These are phyloP conservation scores for Erodium moschatum DNA, from an alignment of 441 rosid genomes.

Conservation along the genomic window DNA sequence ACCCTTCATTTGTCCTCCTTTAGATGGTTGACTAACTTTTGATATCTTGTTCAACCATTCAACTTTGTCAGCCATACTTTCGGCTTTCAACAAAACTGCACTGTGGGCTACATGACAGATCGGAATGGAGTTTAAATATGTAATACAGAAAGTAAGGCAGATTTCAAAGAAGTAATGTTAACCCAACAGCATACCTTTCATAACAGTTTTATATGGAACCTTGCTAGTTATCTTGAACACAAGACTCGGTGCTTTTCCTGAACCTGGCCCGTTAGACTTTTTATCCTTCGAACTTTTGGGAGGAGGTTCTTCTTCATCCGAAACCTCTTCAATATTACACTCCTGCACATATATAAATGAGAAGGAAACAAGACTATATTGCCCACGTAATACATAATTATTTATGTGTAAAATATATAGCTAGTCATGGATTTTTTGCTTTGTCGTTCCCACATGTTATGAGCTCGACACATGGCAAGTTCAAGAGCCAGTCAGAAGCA, in stretches of 20 bases:
- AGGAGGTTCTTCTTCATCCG: conserved; percentile 53
- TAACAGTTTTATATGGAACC: conserved; percentile 64
- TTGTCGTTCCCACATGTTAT: too few species aligned
- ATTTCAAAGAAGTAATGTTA: not conserved
- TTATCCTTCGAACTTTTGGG: conserved; percentile 84
- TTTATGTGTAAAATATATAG: conserved; percentile 1
- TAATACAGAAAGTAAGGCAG: not conserved
- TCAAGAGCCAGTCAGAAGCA: too few species aligned
- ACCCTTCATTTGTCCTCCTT: conserved; percentile 53
- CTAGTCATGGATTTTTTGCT: too few species aligned
- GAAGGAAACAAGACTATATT: conserved; percentile 12
- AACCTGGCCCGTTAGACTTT: conserved; percentile 70
- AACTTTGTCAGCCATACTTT: conserved; percentile 65
- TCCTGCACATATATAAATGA: conserved; percentile 45
- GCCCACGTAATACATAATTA: not conserved
- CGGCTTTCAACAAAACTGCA: conserved; percentile 78
- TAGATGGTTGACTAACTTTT: conserved; percentile 30
- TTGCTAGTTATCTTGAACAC: conserved; percentile 55
- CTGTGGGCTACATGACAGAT: conserved; percentile 61
- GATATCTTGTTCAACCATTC: conserved; percentile 85
- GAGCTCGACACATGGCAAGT: too few species aligned
- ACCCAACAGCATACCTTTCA: conserved; percentile 53
- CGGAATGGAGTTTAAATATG: not conserved
- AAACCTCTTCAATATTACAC: conserved; percentile 67
- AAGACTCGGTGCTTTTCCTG: conserved; percentile 45